Conservation (phyloP, 169 alveolate species). For the Babesia sp. region DNA sequence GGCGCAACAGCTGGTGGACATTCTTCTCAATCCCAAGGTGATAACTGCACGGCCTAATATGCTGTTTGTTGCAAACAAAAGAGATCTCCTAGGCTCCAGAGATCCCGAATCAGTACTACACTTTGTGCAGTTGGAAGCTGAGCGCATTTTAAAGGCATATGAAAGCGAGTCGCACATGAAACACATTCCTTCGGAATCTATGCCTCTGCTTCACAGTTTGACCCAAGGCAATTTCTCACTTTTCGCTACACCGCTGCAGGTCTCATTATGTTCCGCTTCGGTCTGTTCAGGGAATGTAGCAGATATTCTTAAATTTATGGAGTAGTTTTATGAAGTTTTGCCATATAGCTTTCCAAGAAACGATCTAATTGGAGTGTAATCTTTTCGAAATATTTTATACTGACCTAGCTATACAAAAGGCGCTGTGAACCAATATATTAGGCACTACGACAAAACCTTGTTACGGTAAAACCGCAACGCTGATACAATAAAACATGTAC, state of each 20-base stretch:
- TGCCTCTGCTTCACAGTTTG: conserved; percentile 4
- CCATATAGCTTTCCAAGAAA: no score
- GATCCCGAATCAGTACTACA: conserved; percentile 13
- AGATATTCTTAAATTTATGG: conserved; percentile 6
- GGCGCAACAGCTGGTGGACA: conserved; percentile 30
- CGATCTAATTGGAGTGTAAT: no score
- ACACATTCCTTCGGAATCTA: conserved; percentile 7
- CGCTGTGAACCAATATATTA: no score
- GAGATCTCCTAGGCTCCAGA: conserved; percentile 15
- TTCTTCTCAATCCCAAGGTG: conserved; percentile 15
- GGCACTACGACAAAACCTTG: no score
- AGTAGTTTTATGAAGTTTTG: background rate
- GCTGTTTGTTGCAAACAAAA: conserved; percentile 33
- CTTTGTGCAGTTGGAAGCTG: conserved; percentile 36
- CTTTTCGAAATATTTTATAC: no score
- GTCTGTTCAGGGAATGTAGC: background rate
- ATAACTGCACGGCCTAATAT: background rate
- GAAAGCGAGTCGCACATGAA: conserved; percentile 35
- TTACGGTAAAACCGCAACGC: no score
- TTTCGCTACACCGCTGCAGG: background rate
- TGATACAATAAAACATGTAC: no score
- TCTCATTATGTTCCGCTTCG: background rate
- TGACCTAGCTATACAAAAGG: no score
- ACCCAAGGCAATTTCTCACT: conserved; percentile 16
- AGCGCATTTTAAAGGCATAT: conserved; percentile 35